A percentile compares a stretch with the other conserved stretches of the same genome.
phyloP scores from a whole-genome alignment of 169 alveolate genomes.

The Cryptosporidium canis region DNA sequence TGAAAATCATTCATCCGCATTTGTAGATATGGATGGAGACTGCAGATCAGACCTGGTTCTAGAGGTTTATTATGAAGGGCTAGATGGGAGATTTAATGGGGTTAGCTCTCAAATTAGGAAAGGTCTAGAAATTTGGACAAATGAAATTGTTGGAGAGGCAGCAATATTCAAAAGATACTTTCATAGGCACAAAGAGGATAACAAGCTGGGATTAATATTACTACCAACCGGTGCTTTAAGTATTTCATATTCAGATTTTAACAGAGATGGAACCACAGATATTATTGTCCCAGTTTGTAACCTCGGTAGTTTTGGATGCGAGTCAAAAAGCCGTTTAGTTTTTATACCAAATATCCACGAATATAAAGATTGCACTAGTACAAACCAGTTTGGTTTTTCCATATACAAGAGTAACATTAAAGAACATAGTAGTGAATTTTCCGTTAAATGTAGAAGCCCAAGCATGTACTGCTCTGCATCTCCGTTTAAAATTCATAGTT shows the following conservation, averaged over 20 bases:
- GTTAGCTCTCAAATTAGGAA: background rate
- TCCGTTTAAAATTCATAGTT: slow-evolving; percentile 76
- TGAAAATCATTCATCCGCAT: slow-evolving; percentile 81
- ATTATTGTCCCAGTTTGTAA: slow-evolving; percentile 81
- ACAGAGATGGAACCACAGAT: slow-evolving; percentile 86
- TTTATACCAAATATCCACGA: slow-evolving; percentile 62
- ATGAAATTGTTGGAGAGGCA: slow-evolving; percentile 12
- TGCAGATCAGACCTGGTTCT: slow-evolving; percentile 86
- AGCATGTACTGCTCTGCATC: slow-evolving; percentile 80
- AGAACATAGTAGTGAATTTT: slow-evolving; percentile 20
- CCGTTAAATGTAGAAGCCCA: slow-evolving; percentile 80
- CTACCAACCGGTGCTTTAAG: slow-evolving; percentile 70
- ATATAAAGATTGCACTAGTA: background rate
- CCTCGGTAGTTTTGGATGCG: slow-evolving; percentile 8
- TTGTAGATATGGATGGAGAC: slow-evolving; percentile 87
- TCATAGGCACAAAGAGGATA: background rate
- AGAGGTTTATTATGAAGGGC: slow-evolving; percentile 74
- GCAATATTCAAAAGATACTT: slow-evolving; percentile 1
- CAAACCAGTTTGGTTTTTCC: slow-evolving; percentile 2
- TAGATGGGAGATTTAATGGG: background rate
- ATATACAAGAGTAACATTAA: background rate
- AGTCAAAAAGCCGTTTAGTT: slow-evolving; percentile 65
- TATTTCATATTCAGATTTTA: slow-evolving; percentile 83
- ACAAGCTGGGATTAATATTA: background rate
- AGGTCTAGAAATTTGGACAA: slow-evolving; percentile 57